Evolutionary conservation across 768 basidiomycete genomes (phyloP).

Genomic region (Crucibulum laeve): DNA sequence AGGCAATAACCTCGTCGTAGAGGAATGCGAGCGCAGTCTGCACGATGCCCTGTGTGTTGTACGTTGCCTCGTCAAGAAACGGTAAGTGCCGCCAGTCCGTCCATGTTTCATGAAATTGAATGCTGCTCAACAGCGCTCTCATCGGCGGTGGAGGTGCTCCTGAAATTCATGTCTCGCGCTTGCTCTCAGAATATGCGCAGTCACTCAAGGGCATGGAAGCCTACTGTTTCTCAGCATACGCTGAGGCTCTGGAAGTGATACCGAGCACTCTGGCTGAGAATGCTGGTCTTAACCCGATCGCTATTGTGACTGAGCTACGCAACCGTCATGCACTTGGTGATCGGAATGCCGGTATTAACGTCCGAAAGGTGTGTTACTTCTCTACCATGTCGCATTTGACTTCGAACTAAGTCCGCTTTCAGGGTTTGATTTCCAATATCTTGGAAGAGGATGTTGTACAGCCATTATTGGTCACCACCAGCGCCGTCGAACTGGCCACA

Average conservation of each 20-base stretch:
- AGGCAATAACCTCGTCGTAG: constrained; percentile 86
- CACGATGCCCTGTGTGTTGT: constrained; percentile 99
- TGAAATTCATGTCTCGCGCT: constrained; percentile 93
- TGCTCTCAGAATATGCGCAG: constrained; percentile 87
- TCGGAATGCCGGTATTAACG: constrained; percentile 93
- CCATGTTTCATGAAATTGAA: neutral
- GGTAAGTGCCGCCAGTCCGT: constrained; percentile 45
- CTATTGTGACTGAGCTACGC: constrained; percentile 95
- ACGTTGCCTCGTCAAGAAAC: constrained; percentile 95
- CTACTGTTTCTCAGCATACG: constrained; percentile 98
- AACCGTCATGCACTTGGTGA: constrained; percentile 97
- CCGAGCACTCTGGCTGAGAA: constrained; percentile 98
- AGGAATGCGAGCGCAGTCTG: constrained; percentile 95
- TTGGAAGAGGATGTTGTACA: constrained; percentile 97
- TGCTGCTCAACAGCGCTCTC: constrained; percentile 51
- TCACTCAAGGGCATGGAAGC: constrained; percentile 97
- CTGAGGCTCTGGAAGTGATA: constrained; percentile 96
- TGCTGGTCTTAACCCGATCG: constrained; percentile 95
- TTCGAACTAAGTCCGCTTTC: neutral
- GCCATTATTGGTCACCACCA: constrained; percentile 91
- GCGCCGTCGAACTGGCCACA: constrained; percentile 90
- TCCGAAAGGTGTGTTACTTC: constrained; percentile 71
- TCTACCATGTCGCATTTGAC: neutral
- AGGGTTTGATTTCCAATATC: constrained; percentile 97
- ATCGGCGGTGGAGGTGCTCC: constrained; percentile 97